These are phyloP conservation scores for Paulownia fortunei DNA, from an alignment of 257 asterid genomes.

Conservation along the genomic window DNA sequence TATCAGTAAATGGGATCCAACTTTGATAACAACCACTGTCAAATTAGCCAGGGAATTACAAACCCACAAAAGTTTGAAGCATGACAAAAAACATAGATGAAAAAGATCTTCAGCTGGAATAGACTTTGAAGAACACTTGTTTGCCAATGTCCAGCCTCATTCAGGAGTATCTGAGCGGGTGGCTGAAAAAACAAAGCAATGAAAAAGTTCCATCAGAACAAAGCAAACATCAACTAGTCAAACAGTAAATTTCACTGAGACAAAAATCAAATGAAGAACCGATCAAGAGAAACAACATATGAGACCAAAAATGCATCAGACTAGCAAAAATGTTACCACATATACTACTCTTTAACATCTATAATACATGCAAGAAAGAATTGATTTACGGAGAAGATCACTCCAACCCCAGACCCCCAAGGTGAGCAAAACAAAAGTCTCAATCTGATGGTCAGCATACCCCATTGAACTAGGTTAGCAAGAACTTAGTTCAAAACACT, in stretches of 20 bases:
- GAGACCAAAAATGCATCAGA: not conserved
- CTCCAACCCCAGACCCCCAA: not conserved
- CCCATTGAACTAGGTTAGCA: not conserved
- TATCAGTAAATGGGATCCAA: conserved; percentile 30
- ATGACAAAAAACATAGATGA: conserved; percentile 18
- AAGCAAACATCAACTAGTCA: not conserved
- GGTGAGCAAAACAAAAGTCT: not conserved
- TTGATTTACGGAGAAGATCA: not conserved
- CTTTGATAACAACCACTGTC: conserved; percentile 30
- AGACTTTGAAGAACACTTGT: conserved; percentile 7
- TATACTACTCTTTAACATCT: not conserved
- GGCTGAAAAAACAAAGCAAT: conserved; percentile 43
- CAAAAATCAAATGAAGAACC: not conserved
- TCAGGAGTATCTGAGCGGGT: conserved; percentile 48
- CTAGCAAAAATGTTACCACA: not conserved
- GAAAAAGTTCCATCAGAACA: conserved; percentile 18
- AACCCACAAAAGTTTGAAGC: conserved; percentile 25
- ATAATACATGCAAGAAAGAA: not conserved
- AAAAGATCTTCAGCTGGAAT: conserved; percentile 33
- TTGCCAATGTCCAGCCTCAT: conserved; percentile 33
- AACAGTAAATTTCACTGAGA: not conserved
- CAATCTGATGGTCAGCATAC: not conserved
- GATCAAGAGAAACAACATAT: not conserved
- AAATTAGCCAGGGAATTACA: conserved; percentile 29
- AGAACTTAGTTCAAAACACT: not conserved